These are phyloP conservation scores for Penicillium palitans DNA, from an alignment of 2,329 filamentous ascomycete genomes.

Conservation along the genomic window DNA sequence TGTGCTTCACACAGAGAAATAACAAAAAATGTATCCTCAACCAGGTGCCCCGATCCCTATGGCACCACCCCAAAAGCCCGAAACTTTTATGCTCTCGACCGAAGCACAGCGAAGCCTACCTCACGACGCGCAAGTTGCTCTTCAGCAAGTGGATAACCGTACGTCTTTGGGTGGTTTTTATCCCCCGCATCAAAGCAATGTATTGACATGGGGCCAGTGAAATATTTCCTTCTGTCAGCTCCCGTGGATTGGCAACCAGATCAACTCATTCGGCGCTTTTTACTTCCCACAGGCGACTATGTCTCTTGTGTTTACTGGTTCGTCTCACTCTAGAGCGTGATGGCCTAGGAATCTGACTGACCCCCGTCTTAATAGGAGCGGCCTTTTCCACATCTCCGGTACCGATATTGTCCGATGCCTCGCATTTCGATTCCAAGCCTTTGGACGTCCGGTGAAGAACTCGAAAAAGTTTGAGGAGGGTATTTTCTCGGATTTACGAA, in stretches of 20 bases:
- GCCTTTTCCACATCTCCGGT: constrained; percentile 98
- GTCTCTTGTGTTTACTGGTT: constrained; percentile 96
- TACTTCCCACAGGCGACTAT: constrained; percentile 96
- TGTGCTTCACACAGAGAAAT: constrained; percentile 8
- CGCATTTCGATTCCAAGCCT: constrained; percentile 97
- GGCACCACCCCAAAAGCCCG: constrained; percentile 91
- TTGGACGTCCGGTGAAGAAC: constrained; percentile 97
- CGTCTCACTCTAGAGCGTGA: constrained; percentile 28
- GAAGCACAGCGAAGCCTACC: constrained; percentile 96
- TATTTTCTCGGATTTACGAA: constrained; percentile 97
- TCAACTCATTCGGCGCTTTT: constrained; percentile 93
- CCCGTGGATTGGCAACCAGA: constrained; percentile 97
- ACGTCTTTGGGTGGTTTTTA: constrained; percentile 46
- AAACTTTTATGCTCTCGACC: constrained; percentile 97
- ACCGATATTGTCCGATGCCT: constrained; percentile 98
- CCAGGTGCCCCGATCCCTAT: constrained; percentile 79
- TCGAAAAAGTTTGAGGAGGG: constrained; percentile 99
- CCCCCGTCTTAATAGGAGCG: constrained; percentile 65
- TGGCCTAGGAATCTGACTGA: constrained; percentile 8
- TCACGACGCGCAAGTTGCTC: constrained; percentile 91
- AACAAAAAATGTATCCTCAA: constrained; percentile 69
- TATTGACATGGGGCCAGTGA: constrained; percentile 61
- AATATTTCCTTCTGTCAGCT: constrained; percentile 99
- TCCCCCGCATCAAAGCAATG: constrained; percentile 4
- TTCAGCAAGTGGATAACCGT: constrained; percentile 98